These are phyloP conservation scores for Hypoxylon sp. DNA, from an alignment of 2,329 filamentous ascomycete genomes.

Conservation along the genomic window DNA sequence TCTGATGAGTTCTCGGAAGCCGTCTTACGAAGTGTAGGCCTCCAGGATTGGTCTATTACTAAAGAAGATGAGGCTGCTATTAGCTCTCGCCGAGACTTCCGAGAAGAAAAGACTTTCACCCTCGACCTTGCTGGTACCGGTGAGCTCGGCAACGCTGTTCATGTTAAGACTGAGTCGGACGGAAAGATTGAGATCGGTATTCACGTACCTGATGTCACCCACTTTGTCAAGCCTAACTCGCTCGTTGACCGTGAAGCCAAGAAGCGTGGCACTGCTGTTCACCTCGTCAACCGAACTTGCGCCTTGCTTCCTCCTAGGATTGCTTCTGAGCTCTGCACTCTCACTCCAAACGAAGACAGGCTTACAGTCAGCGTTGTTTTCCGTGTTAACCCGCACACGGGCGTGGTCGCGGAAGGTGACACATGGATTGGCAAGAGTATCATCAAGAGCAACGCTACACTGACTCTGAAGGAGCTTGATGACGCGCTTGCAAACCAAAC, in stretches of 20 bases:
- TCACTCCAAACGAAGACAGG: slow-evolving; percentile 88
- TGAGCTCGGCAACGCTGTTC: slow-evolving; percentile 92
- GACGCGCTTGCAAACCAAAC: slow-evolving; percentile 77
- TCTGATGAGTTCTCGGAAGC: slow-evolving; percentile 98
- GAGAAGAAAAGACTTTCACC: slow-evolving; percentile 89
- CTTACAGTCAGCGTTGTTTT: slow-evolving; percentile 95
- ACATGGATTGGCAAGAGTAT: slow-evolving; percentile 95
- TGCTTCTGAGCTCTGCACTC: slow-evolving; percentile 87
- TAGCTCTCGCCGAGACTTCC: slow-evolving; percentile 87
- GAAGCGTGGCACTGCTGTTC: slow-evolving; percentile 96
- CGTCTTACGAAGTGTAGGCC: slow-evolving; percentile 91
- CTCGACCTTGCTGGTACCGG: slow-evolving; percentile 90
- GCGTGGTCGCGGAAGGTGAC: slow-evolving; percentile 84
- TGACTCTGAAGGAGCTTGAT: slow-evolving; percentile 90
- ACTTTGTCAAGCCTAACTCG: slow-evolving; percentile 97
- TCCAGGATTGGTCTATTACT: slow-evolving; percentile 90
- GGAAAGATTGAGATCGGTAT: slow-evolving; percentile 94
- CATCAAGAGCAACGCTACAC: slow-evolving; percentile 89
- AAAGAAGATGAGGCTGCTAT: slow-evolving; percentile 85
- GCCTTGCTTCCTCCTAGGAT: slow-evolving; percentile 91
- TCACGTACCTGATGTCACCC: slow-evolving; percentile 93
- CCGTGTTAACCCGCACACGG: slow-evolving; percentile 86
- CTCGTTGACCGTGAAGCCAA: slow-evolving; percentile 97
- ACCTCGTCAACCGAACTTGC: slow-evolving; percentile 90
- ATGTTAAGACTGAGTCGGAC: slow-evolving; percentile 86